Base-by-base conservation (phyloP, 129 eudicot species). In the Escallonia rubra region DNA sequence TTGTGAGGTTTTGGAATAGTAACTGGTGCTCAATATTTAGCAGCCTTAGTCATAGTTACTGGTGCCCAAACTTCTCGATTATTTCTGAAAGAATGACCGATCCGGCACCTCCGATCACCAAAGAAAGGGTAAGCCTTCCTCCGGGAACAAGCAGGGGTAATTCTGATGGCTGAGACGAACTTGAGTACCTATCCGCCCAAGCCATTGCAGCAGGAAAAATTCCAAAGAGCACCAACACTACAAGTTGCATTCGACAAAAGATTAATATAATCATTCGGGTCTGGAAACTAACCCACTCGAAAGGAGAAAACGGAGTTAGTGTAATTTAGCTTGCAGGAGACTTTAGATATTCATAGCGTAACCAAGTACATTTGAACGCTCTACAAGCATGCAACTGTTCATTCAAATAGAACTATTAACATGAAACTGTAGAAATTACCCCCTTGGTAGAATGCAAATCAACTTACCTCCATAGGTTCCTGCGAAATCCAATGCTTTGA, bases 401-500 rank as follows among this genome's bases (percentile, higher is more conserved):
- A 23, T 23, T 23, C 34, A 23, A 23, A 23, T 1, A 23, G 34
- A 0, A 23, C 34, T 23, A 23, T 23, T 23, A 23, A 23, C 34
- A 23, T 23, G 34, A 23, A 23, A 23, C 34, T 23, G 34, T 23
- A 23, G 34, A 23, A 23, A 23, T 23, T 23, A 23, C 1, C 34
- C 34, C 34, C 34, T 23, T 23, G 34, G 34, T 23, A 23, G 34
- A 23, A 23, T 23, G 34, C 34, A 23, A 23, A 23, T 23, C 1
- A 23, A 12, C 49, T 53, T 82, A 94, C 99, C 99, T 85, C 99
- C 99, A 64, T 94, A 94, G 11, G 99, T 94, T 78, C 99, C 99
- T 64, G 97, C 99, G 75, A 94, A 90, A 87, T 94, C 99, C 81
- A 94, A 72, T 12, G 99, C 95, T 77, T 90, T 90, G 86, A 94